A percentile compares a stretch with the other conserved stretches of the same genome.
phyloP scores from a whole-genome alignment of 2,329 filamentous ascomycete species.

The Aspergillus udagawae region DNA sequence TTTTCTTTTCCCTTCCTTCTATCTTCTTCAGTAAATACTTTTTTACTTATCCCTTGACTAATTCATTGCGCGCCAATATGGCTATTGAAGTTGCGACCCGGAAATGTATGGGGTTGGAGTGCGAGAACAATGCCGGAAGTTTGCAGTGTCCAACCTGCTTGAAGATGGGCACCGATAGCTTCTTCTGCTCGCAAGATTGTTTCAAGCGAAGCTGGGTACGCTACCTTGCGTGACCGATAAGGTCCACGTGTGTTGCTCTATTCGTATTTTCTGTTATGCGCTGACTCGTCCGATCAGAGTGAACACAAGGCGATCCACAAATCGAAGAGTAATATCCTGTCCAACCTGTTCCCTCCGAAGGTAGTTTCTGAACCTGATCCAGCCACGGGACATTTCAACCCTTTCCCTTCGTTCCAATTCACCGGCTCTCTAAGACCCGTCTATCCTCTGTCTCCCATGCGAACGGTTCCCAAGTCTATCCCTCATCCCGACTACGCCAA shows the following conservation, averaged over 20 bases:
- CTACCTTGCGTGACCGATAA: constrained; percentile 26
- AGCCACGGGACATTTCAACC: constrained; percentile 87
- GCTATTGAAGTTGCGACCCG: constrained; percentile 30
- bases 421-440: constrained; percentile 79
- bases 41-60: background rate
- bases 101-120: constrained; percentile 74
- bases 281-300: constrained; percentile 48
- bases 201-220: constrained; percentile 98
- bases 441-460: constrained; percentile 72
- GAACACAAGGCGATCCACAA: constrained; percentile 84
- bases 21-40: background rate
- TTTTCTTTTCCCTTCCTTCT: background rate
- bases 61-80: constrained; percentile 14
- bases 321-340: constrained; percentile 69
- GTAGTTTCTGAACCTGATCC: constrained; percentile 86
- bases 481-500: constrained; percentile 81
- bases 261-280: background rate
- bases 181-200: constrained; percentile 97
- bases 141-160: constrained; percentile 94
- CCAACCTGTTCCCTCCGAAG: constrained; percentile 70
- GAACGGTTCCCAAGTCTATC: constrained; percentile 75
- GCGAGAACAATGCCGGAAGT: constrained; percentile 76
- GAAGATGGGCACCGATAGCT: constrained; percentile 85
- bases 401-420: constrained; percentile 82
- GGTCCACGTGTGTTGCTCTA: constrained; percentile 15